Evolutionary conservation across 306 rosid species (phyloP).

Genomic region (Rosa persica): DNA sequence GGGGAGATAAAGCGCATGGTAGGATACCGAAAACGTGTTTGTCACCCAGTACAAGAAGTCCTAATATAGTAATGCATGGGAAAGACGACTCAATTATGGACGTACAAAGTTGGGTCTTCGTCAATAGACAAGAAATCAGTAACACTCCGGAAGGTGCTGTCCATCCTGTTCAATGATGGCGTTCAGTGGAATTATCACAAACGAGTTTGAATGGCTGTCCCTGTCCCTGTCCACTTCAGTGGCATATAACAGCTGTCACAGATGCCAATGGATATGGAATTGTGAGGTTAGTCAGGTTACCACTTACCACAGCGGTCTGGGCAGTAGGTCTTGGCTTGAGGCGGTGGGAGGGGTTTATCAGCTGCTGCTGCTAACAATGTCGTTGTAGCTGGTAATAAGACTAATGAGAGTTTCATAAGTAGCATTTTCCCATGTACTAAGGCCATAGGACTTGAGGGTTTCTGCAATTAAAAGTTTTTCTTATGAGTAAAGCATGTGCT

Average conservation of each 20-base stretch:
- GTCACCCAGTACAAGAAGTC: no score
- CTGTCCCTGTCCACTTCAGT: neutral
- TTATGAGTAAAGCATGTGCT: no score
- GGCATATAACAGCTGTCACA: neutral
- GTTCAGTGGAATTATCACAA: neutral
- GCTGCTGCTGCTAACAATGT: neutral
- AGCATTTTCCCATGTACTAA: neutral
- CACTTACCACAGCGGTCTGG: neutral
- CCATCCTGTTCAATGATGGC: no score
- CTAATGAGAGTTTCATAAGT: neutral
- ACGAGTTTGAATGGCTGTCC: neutral
- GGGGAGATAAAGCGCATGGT: no score
- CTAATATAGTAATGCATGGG: no score
- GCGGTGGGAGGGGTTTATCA: neutral
- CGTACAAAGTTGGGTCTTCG: no score
- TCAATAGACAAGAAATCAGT: no score
- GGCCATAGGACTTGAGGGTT: neutral
- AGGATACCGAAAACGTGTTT: no score
- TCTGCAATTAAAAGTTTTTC: neutral
- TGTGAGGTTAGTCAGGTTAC: neutral
- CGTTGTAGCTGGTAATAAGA: neutral
- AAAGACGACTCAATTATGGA: no score
- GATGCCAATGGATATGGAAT: conserved; percentile 7
- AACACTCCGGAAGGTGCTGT: no score
- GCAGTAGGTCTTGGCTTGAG: neutral